Percentiles rank a stretch among this genome's conserved stretches.
These are phyloP conservation scores for Mortierella alpina DNA, from an alignment of 192 early-diverging fungal genomes.

Conservation along the genomic window DNA sequence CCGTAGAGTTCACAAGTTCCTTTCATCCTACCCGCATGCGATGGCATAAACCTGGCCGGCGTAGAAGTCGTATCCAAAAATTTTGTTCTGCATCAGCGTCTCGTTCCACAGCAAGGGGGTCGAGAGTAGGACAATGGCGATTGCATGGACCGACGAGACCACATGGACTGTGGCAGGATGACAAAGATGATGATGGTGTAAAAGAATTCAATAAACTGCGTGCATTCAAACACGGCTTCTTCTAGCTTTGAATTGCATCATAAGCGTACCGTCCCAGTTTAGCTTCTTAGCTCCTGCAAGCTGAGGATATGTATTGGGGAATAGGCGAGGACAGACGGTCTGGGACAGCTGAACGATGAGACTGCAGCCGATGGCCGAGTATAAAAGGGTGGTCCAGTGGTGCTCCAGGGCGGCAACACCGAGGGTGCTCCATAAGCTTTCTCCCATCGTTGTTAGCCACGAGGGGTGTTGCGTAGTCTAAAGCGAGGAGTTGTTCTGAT, in stretches of 20 bases:
- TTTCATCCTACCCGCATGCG: slow-evolving; percentile 75
- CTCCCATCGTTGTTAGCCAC: slow-evolving; percentile 5
- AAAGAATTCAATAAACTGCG: neutral
- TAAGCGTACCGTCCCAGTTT: slow-evolving; percentile 53
- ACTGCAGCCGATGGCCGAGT: slow-evolving; percentile 61
- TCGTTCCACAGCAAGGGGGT: slow-evolving; percentile 76
- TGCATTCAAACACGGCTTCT: neutral
- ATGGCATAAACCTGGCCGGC: slow-evolving; percentile 84
- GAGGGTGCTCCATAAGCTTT: slow-evolving; percentile 58
- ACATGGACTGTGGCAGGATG: slow-evolving; percentile 66
- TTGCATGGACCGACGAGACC: slow-evolving; percentile 82
- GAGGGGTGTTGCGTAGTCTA: no score
- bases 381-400: slow-evolving; percentile 75
- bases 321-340: slow-evolving; percentile 69
- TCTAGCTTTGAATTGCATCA: neutral
- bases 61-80: slow-evolving; percentile 78
- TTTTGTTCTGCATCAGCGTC: slow-evolving; percentile 70
- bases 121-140: slow-evolving; percentile 71
- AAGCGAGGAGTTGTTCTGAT: neutral
- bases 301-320: slow-evolving; percentile 73
- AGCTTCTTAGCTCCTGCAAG: slow-evolving; percentile 66
- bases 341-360: slow-evolving; percentile 70
- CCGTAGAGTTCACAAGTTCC: neutral
- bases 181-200: neutral
- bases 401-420: slow-evolving; percentile 66